Evolutionary conservation across 257 asterid species (phyloP).

Genomic region (Cordia subcordata): DNA sequence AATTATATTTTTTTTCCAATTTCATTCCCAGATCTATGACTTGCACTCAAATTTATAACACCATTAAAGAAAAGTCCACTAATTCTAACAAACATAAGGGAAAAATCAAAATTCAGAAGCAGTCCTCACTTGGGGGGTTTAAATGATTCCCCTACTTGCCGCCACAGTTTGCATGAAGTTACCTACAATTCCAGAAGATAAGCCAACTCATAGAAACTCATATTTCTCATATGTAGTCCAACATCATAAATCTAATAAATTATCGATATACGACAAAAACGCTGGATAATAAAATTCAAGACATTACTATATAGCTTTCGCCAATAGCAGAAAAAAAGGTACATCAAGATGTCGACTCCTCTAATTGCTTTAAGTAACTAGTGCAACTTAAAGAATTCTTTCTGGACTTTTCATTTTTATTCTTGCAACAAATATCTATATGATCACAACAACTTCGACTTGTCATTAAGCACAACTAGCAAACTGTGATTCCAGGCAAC

Average conservation of each 20-base stretch:
- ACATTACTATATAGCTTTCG: neutral
- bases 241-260: constrained; percentile 4
- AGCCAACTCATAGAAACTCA: constrained; percentile 6
- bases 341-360: too few relatives aligned
- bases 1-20: too few relatives aligned
- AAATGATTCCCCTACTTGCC: constrained; percentile 95
- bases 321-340: too few relatives aligned
- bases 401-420: too few relatives aligned
- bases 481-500: too few relatives aligned
- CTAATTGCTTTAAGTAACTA: too few relatives aligned
- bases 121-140: constrained; percentile 78
- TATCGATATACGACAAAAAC: neutral
- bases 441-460: too few relatives aligned
- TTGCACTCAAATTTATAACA: neutral
- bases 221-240: neutral
- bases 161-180: constrained; percentile 88
- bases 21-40: neutral
- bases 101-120: neutral
- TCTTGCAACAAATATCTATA: too few relatives aligned
- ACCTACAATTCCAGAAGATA: constrained; percentile 43
- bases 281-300: neutral
- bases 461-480: too few relatives aligned
- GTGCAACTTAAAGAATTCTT: too few relatives aligned
- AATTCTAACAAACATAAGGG: neutral
- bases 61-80: neutral